phyloP scores from a whole-genome alignment of 1,284 basidiomycete genomes.

The Pyrrhoderma noxium region DNA sequence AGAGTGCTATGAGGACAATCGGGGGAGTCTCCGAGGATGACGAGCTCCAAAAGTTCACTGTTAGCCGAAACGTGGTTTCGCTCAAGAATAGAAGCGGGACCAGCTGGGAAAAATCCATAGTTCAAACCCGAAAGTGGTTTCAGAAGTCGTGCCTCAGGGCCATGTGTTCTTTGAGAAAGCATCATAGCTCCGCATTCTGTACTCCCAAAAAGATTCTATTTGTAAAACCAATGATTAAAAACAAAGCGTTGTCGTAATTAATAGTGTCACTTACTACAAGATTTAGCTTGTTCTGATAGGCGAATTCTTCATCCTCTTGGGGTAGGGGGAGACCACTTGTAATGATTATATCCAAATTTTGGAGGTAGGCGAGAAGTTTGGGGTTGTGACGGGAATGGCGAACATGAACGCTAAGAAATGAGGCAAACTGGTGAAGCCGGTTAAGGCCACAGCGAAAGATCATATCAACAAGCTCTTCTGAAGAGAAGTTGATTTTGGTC shows the following conservation, averaged over 20 bases:
- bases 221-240: conserved; percentile 8
- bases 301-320: conserved; percentile 61
- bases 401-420: conserved; percentile 56
- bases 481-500: conserved; percentile 52
- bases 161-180: conserved; percentile 41
- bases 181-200: conserved; percentile 66
- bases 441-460: conserved; percentile 58
- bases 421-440: conserved; percentile 61
- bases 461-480: conserved; percentile 67
- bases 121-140: conserved; percentile 47
- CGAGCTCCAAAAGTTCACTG: conserved; percentile 50
- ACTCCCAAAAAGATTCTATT: conserved; percentile 61
- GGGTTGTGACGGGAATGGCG: conserved; percentile 52
- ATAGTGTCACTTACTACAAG: conserved; percentile 38
- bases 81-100: conserved; percentile 31
- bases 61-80: conserved; percentile 43
- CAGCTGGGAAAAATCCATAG: conserved; percentile 52
- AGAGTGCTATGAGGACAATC: conserved; percentile 61
- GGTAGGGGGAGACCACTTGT: conserved; percentile 55
- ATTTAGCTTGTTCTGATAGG: conserved; percentile 47
- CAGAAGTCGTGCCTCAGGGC: conserved; percentile 39
- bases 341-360: conserved; percentile 49
- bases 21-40: conserved; percentile 52
- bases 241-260: conserved; percentile 15
- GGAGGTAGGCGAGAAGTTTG: conserved; percentile 50